Conservation (phyloP, 768 basidiomycete genomes). For the Trametes cingulata region DNA sequence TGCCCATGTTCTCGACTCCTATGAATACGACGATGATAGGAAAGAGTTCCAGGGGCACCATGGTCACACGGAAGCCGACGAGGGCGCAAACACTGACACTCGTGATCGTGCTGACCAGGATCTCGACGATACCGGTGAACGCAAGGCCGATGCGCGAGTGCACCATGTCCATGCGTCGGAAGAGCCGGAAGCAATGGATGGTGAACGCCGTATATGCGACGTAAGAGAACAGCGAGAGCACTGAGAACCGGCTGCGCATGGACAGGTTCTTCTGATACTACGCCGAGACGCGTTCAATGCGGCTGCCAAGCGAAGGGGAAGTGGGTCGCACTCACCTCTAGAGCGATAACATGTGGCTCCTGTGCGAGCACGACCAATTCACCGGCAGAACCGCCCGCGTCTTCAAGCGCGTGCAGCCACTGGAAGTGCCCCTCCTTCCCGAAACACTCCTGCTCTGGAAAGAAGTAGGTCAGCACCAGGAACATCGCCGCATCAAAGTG, state of each 20-base stretch:
- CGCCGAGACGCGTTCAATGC: slow-evolving; percentile 4
- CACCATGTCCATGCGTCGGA: slow-evolving; percentile 77
- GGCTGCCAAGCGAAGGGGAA: not conserved
- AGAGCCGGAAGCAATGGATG: slow-evolving; percentile 72
- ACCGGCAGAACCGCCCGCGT: slow-evolving; percentile 38
- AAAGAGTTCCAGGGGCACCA: slow-evolving; percentile 89
- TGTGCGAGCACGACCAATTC: slow-evolving; percentile 43
- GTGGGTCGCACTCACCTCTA: slow-evolving; percentile 38
- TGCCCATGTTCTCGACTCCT: slow-evolving; percentile 97
- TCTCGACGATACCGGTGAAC: slow-evolving; percentile 91
- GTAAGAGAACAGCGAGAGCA: slow-evolving; percentile 71
- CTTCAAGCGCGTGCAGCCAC: slow-evolving; percentile 61
- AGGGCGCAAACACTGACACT: slow-evolving; percentile 91
- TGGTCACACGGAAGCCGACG: slow-evolving; percentile 82
- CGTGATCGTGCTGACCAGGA: slow-evolving; percentile 90
- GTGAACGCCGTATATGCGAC: slow-evolving; percentile 76
- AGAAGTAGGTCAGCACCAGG: slow-evolving; percentile 81
- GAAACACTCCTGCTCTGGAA: slow-evolving; percentile 73
- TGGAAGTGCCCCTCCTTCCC: slow-evolving; percentile 57
- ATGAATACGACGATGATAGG: slow-evolving; percentile 95
- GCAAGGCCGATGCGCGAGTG: slow-evolving; percentile 91
- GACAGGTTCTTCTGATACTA: slow-evolving; percentile 58
- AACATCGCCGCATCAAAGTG: slow-evolving; percentile 66
- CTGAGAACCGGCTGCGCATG: slow-evolving; percentile 49
- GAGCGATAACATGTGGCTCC: slow-evolving; percentile 45